A percentile compares a stretch with the other conserved stretches of the same genome.
Evolutionary conservation across 306 rosid species (phyloP).

Genomic region (Rosa multiflora): DNA sequence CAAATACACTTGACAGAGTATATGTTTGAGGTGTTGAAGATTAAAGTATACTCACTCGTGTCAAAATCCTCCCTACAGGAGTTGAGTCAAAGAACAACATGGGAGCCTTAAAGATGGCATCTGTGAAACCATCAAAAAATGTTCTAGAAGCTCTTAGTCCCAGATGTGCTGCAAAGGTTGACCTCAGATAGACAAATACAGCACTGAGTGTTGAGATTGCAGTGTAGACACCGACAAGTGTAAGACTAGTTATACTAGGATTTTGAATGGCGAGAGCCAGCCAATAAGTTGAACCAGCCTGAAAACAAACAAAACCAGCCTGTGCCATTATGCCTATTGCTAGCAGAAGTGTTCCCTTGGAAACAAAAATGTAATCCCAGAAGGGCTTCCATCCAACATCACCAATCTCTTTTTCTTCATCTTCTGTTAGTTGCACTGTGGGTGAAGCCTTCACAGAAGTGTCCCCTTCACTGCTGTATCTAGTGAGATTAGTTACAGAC

Average conservation of each 20-base stretch:
- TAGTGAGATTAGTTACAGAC: slow-evolving; percentile 20
- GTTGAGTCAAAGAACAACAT: slow-evolving; percentile 87
- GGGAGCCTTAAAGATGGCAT: slow-evolving; percentile 75
- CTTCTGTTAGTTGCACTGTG: slow-evolving; percentile 60
- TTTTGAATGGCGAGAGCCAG: slow-evolving; percentile 62
- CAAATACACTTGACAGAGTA: not conserved
- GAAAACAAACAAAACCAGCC: slow-evolving; percentile 42
- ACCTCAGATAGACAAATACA: slow-evolving; percentile 41
- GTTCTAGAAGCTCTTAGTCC: slow-evolving; percentile 78
- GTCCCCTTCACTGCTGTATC: slow-evolving; percentile 36
- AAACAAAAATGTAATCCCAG: slow-evolving; percentile 52
- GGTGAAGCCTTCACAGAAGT: slow-evolving; percentile 28
- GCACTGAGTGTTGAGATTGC: slow-evolving; percentile 49
- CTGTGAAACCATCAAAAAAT: slow-evolving; percentile 57
- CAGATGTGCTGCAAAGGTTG: slow-evolving; percentile 37
- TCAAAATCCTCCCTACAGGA: slow-evolving; percentile 75
- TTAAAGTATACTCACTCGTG: slow-evolving; percentile 49
- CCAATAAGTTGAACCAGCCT: slow-evolving; percentile 61
- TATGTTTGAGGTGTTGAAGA: not conserved
- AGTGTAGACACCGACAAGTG: slow-evolving; percentile 56
- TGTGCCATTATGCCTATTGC: slow-evolving; percentile 26
- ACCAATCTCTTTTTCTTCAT: slow-evolving; percentile 69
- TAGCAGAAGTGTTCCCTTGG: slow-evolving; percentile 42
- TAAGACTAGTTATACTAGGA: slow-evolving; percentile 41
- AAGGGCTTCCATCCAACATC: slow-evolving; percentile 71